A percentile compares a stretch with the other conserved stretches of the same genome.
phyloP scores from a whole-genome alignment of 78 protist species.

The Dictyostelium purpureum region DNA sequence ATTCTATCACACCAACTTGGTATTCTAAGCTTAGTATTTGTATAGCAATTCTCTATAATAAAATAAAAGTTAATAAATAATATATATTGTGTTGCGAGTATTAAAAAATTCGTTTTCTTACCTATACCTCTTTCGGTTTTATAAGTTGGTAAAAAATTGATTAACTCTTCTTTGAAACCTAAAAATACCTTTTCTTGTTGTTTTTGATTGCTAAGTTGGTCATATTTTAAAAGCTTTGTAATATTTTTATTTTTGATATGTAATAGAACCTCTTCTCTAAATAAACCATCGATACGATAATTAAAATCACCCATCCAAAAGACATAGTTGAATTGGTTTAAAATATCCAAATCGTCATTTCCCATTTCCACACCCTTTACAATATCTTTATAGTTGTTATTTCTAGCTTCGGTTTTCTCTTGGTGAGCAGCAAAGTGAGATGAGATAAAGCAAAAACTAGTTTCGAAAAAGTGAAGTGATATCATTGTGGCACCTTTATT shows the following conservation, averaged over 20 bases:
- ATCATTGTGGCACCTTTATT: constrained; percentile 93
- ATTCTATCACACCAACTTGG: constrained; percentile 87
- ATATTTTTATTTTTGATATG: not conserved
- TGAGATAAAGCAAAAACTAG: constrained; percentile 84
- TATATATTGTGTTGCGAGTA: not conserved
- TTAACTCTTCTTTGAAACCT: constrained; percentile 74
- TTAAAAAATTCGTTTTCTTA: no score
- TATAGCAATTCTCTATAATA: constrained; percentile 8
- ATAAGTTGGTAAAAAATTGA: constrained; percentile 87
- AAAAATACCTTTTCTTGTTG: constrained; percentile 36
- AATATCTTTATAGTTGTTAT: constrained; percentile 81
- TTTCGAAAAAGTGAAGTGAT: constrained; percentile 44
- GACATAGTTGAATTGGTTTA: constrained; percentile 82
- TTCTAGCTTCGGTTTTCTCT: constrained; percentile 65
- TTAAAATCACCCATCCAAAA: constrained; percentile 95
- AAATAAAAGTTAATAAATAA: not conserved
- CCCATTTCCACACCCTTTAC: constrained; percentile 51
- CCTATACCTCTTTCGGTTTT: constrained; percentile 9
- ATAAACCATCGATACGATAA: constrained; percentile 86
- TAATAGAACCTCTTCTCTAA: constrained; percentile 57
- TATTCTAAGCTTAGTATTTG: constrained; percentile 53
- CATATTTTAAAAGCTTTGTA: constrained; percentile 27
- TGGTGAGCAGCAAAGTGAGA: constrained; percentile 92
- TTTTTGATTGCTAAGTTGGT: constrained; percentile 81
- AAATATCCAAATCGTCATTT: constrained; percentile 18